Evolutionary conservation across 345 rosid species (phyloP).

Genomic region (Geranium rotundifolium): DNA sequence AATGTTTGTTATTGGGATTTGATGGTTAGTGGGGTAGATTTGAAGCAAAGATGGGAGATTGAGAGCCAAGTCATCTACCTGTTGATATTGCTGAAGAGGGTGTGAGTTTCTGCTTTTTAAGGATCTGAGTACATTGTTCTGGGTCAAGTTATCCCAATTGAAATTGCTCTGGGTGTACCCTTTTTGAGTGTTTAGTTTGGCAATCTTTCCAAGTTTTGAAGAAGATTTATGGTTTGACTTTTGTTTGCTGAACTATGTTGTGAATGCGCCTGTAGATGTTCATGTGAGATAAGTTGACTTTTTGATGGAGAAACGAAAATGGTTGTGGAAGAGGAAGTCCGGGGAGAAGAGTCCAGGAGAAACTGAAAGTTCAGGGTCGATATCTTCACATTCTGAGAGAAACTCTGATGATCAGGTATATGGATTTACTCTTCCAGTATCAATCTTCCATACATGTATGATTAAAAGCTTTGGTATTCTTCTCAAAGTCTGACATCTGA

Average conservation of each 20-base stretch:
- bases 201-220: background rate
- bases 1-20: constrained; percentile 22
- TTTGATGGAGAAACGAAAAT: constrained; percentile 65
- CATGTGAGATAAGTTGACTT: constrained; percentile 7
- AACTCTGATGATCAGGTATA: constrained; percentile 67
- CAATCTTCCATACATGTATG: constrained; percentile 1
- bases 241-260: constrained; percentile 5
- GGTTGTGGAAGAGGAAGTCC: constrained; percentile 64
- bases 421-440: background rate
- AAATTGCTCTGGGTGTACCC: background rate
- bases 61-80: constrained; percentile 25
- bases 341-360: constrained; percentile 71
- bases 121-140: constrained; percentile 6
- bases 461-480: background rate
- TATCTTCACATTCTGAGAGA: constrained; percentile 61
- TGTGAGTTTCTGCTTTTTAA: constrained; percentile 18
- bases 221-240: background rate
- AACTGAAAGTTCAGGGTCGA: constrained; percentile 59
- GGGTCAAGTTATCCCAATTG: background rate
- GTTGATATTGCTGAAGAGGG: constrained; percentile 14
- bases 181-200: too few relatives aligned
- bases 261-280: constrained; percentile 27
- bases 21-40: constrained; percentile 22
- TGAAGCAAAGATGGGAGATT: constrained; percentile 41
- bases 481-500: background rate